Conservation (phyloP, 768 basidiomycete species). For the Mycena rebaudengoi region DNA sequence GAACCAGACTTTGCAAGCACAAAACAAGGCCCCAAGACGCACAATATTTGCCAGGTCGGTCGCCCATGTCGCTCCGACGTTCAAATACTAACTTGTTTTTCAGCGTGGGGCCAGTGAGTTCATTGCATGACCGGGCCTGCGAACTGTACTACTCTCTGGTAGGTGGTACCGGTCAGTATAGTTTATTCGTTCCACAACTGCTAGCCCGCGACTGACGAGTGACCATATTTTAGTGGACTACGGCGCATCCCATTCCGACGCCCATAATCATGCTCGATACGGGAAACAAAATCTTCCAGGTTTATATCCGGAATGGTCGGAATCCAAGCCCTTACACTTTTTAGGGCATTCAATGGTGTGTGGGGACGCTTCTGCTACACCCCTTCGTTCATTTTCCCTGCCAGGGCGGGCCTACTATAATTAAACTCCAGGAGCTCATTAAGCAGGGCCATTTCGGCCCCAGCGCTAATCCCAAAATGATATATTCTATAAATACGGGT, state of each 20-base stretch:
- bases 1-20: constrained; percentile 30
- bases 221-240: constrained; percentile 65
- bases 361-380: not conserved
- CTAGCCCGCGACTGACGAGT: not conserved
- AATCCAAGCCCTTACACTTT: constrained; percentile 54
- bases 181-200: too few relatives aligned
- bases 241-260: constrained; percentile 50
- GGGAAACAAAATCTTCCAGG: constrained; percentile 50
- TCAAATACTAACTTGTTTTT: not conserved
- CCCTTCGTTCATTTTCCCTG: not conserved
- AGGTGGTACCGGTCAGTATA: constrained; percentile 51
- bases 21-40: constrained; percentile 25
- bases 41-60: constrained; percentile 32
- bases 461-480: constrained; percentile 50
- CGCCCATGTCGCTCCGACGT: not conserved
- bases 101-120: constrained; percentile 61
- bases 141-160: constrained; percentile 55
- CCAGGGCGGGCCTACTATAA: constrained; percentile 59
- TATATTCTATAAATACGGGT: constrained; percentile 56
- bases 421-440: constrained; percentile 55
- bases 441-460: constrained; percentile 51
- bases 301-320: constrained; percentile 57
- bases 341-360: constrained; percentile 58
- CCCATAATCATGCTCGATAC: constrained; percentile 48
- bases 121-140: constrained; percentile 61